Evolutionary conservation across 1,139 yeast species (phyloP), one percentile per base, ranked within the genome.

Genomic region (Casaregolazyma suthepensis): DNA sequence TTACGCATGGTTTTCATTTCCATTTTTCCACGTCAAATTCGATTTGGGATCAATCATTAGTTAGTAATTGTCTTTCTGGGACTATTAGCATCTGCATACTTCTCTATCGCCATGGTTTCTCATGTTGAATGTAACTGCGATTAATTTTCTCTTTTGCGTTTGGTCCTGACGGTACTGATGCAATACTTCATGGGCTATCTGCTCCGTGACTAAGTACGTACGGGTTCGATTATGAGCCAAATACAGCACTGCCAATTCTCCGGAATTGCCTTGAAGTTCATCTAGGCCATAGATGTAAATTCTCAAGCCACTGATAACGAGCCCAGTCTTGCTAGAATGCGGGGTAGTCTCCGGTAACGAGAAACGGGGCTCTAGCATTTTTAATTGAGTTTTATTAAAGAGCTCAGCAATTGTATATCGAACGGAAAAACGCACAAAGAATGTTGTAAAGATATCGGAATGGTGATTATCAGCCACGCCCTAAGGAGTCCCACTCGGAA

Each of bases 61-160:
- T 35, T n/a, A 35, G 40, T 35, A 9, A 35, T 6, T 35, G 17
- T 35, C 13, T 69, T 3, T 61, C 51, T 63, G 81, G 81, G 46
- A 70, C 69, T n/a, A 45, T 42, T 1, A 7, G 31, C n/a, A 7
- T 22, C 56, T 60, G 50, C 75, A 71, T 1, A 80, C 65, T 7
- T 63, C 51, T 45, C 89, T 67, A 43, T 66, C 67, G 1, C 89
- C 89, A 61, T 84, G 89, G 66, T 84, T 83, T 54, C 85, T 72
- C 54, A 71, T 68, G 61, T 84, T 89, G 64, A 81, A 81, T 0
- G 83, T 72, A 10, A 81, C 77, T 49, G 80, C 77, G 37, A 82
- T 68, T 22, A 56, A 20, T 6, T 22, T 15, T 10, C 15, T 18
- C 13, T 9, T 37, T 22, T 22, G 48, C 40, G 38, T 46, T 19